Base-by-base conservation (phyloP, 2,329 filamentous ascomycete genomes). In the Fusarium begoniae region DNA sequence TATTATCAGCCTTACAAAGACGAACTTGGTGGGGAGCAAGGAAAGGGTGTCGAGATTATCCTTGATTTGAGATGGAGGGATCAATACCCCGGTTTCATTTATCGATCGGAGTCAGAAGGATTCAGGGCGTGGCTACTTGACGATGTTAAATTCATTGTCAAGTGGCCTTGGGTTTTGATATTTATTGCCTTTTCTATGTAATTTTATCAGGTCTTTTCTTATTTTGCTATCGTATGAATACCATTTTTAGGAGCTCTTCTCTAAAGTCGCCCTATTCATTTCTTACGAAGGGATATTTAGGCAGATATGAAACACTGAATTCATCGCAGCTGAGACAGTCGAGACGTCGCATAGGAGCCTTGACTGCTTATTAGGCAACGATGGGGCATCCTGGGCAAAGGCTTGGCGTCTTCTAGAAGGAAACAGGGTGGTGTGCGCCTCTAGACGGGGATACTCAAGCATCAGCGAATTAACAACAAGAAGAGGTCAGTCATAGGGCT, bases 1-100 rank as follows among this genome's bases (percentile, higher is more conserved):
- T 43, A 57, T 30, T 30, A 61, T 73, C 68, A 74, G 72, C 74
- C 66, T 78, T 67, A 66, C 60, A 38, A 44, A 50, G 56, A 65
- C 47, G 59, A 43, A 40, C 44, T 53, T 37, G 54, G 30, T 54
- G 64, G 48, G 41, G 48, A 43, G 50, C 55, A 44, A 47, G 53
- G 57, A 48, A 54, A 53, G 47, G 63, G 57, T 73, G 48, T 32
- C 30, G 44, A 64, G 53, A 59, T 28, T 32, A 64, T 75, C 60
- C 65, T 62, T 59, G 60, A 61, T 67, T 62, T 64, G 44, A 67
- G 61, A 70, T 67, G 58, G 63, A 70, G 61, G 69, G 68, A 63
- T 66, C 40, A 59, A 74, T 69, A 74, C 68, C 54, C 72, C 28
- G 38, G 59, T 74, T 69, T 58, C 45, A 68, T 57, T 51, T 63